Conservation (phyloP, 2,329 filamentous ascomycete genomes). For the Epichloe sylvatica region DNA sequence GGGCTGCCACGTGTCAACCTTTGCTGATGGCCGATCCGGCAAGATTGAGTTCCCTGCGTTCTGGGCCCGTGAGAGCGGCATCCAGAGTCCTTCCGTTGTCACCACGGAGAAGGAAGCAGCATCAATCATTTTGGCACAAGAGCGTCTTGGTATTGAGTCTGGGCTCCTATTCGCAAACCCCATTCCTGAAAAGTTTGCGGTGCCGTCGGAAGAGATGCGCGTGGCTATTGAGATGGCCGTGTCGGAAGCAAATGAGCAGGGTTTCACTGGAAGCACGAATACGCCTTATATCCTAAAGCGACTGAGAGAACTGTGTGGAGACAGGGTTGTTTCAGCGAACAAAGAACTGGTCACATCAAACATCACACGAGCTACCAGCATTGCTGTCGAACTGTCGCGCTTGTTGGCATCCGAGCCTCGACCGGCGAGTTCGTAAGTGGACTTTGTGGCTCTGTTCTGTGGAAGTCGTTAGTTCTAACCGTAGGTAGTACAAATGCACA, state of each 20-base stretch:
- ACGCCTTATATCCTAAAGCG: conserved; percentile 72
- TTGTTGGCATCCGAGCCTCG: conserved; percentile 22
- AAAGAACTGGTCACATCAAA: conserved; percentile 43
- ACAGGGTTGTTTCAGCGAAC: conserved; percentile 61
- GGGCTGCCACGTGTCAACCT: conserved; percentile 74
- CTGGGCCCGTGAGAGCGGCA: conserved; percentile 76
- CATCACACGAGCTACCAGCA: conserved; percentile 38
- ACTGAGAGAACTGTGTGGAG: conserved; percentile 64
- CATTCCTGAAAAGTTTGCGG: conserved; percentile 55
- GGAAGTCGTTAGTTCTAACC: conserved; percentile 19
- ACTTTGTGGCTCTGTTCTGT: conserved; percentile 9
- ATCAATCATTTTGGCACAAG: conserved; percentile 72
- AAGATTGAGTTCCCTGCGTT: conserved; percentile 82
- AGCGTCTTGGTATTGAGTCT: conserved; percentile 55
- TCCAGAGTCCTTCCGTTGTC: conserved; percentile 63
- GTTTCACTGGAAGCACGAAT: conserved; percentile 59
- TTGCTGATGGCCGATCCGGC: conserved; percentile 63
- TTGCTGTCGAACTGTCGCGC: conserved; percentile 39
- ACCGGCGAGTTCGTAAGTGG: conserved; percentile 24
- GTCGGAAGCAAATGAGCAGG: conserved; percentile 47
- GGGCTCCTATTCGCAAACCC: conserved; percentile 85
- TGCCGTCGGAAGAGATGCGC: conserved; percentile 59
- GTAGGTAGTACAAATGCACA: conserved; percentile 19
- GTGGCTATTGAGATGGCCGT: conserved; percentile 54
- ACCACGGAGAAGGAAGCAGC: conserved; percentile 70